A percentile compares a stretch with the other conserved stretches of the same genome.
These are phyloP conservation scores for Euphorbia peplus DNA, from an alignment of 345 rosid species.

Conservation along the genomic window DNA sequence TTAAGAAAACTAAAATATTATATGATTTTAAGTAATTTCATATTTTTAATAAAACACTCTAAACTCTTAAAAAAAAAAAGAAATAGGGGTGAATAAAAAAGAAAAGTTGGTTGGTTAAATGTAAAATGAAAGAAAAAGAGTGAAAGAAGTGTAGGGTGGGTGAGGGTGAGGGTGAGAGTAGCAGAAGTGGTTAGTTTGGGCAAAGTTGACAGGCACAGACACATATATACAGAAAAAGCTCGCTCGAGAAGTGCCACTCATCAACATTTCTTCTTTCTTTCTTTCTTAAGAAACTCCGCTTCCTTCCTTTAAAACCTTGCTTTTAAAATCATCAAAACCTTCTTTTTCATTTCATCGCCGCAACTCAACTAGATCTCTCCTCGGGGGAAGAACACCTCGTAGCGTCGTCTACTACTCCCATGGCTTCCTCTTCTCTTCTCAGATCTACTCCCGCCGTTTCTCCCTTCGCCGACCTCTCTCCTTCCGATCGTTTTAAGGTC, in stretches of 20 bases:
- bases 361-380: background rate
- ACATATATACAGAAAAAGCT: background rate
- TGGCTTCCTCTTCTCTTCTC: constrained; percentile 68
- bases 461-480: constrained; percentile 31
- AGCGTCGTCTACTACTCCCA: constrained; percentile 24
- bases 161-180: background rate
- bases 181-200: background rate
- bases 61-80: too few species aligned
- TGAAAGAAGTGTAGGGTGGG: background rate
- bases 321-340: constrained; percentile 3
- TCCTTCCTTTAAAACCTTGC: background rate
- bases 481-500: constrained; percentile 56
- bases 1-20: too few species aligned
- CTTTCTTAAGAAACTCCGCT: constrained; percentile 34
- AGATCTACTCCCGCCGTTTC: constrained; percentile 57
- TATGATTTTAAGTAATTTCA: too few species aligned
- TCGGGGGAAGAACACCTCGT: background rate
- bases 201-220: background rate
- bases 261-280: too few species aligned
- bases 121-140: background rate
- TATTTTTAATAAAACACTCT: too few species aligned
- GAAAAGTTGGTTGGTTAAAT: too few species aligned
- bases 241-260: too few species aligned
- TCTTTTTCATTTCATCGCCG: constrained; percentile 13
- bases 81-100: too few species aligned